phyloP scores from a whole-genome alignment of 257 asterid genomes.

The Lycium ferocissimum region DNA sequence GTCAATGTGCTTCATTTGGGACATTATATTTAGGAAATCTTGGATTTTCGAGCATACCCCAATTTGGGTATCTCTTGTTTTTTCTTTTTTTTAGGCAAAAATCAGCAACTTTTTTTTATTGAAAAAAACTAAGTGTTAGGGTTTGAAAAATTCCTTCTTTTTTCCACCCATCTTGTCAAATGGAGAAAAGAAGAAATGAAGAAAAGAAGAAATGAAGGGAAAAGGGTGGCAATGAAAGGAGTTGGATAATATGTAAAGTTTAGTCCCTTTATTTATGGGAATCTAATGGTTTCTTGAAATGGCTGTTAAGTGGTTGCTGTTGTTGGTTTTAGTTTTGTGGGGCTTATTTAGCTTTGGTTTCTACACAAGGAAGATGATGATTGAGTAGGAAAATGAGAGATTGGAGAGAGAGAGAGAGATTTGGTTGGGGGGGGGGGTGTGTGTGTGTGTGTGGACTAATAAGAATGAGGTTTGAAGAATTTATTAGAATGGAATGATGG shows the following conservation, averaged over 20 bases:
- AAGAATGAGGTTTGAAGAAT: constrained; percentile 46
- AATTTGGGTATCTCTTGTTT: constrained; percentile 36
- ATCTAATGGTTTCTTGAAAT: constrained; percentile 58
- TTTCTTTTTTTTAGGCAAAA: constrained; percentile 16
- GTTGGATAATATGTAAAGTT: constrained; percentile 27
- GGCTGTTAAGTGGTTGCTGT: constrained; percentile 39
- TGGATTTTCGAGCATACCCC: constrained; percentile 48
- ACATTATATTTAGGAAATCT: constrained; percentile 42
- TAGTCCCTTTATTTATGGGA: constrained; percentile 43
- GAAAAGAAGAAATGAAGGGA: constrained; percentile 31
- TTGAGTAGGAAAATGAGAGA: constrained; percentile 48
- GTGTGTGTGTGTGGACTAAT: constrained; percentile 31
- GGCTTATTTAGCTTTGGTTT: constrained; percentile 40
- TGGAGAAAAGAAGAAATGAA: constrained; percentile 33
- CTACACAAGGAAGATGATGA: constrained; percentile 36
- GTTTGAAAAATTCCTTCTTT: constrained; percentile 41
- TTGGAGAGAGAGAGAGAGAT: constrained; percentile 46
- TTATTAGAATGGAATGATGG: constrained; percentile 24
- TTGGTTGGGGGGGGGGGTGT: not conserved
- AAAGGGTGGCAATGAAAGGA: constrained; percentile 31
- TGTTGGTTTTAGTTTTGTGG: constrained; percentile 36
- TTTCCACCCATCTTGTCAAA: constrained; percentile 25
- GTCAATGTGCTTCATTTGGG: constrained; percentile 89
- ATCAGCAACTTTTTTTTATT: constrained; percentile 34
- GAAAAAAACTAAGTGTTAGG: constrained; percentile 30